phyloP scores from a whole-genome alignment of 768 basidiomycete genomes.

The Serendipita sp. region DNA sequence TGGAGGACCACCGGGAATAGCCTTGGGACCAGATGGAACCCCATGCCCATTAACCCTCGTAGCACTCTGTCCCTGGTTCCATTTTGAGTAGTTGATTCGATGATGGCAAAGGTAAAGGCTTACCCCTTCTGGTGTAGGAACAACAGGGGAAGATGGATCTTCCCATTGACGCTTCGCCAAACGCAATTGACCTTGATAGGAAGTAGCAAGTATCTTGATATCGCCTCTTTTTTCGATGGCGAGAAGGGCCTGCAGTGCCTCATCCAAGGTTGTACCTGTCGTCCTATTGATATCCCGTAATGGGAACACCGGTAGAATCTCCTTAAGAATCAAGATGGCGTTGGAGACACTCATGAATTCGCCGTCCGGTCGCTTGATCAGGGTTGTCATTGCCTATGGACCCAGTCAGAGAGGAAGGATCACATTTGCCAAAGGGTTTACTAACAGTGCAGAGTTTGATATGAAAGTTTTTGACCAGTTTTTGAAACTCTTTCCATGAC shows the following conservation, averaged over 20 bases:
- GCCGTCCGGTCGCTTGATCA: slow-evolving; percentile 32
- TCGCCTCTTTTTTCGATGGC: slow-evolving; percentile 71
- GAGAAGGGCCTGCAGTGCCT: slow-evolving; percentile 47
- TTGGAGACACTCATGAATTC: slow-evolving; percentile 99
- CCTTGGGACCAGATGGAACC: too few species aligned
- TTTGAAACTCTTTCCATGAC: slow-evolving; percentile 53
- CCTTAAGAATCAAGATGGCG: slow-evolving; percentile 82
- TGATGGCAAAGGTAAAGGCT: neutral
- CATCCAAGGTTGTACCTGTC: slow-evolving; percentile 39
- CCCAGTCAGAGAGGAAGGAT: neutral
- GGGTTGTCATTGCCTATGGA: neutral
- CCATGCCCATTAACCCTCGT: too few species aligned
- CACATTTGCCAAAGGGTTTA: slow-evolving; percentile 1
- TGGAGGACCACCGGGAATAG: too few species aligned
- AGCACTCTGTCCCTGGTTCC: too few species aligned
- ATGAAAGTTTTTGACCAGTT: slow-evolving; percentile 72
- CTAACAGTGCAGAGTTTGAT: slow-evolving; percentile 53
- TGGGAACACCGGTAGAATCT: slow-evolving; percentile 82
- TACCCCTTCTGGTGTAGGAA: neutral
- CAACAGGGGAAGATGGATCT: neutral
- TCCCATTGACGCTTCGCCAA: neutral
- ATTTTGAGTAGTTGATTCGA: too few species aligned
- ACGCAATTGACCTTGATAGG: slow-evolving; percentile 17
- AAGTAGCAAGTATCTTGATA: slow-evolving; percentile 61
- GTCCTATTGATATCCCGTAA: slow-evolving; percentile 38